Conservation (phyloP, 169 alveolate genomes). For the Eimeria praecox region DNA sequence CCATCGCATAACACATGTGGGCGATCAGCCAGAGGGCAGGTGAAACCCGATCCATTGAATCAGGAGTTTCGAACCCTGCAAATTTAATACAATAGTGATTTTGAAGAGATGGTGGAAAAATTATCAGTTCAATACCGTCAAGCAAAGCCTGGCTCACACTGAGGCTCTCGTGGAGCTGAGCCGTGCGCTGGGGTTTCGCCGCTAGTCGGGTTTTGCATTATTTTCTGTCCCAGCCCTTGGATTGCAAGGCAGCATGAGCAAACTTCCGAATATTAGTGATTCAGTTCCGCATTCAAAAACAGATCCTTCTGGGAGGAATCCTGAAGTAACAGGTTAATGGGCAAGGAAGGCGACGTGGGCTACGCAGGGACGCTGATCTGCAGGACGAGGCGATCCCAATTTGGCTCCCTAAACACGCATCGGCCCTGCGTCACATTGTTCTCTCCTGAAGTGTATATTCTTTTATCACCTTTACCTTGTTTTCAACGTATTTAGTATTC, state of each 20-base stretch:
- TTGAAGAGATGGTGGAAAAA: background rate
- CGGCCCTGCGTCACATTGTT: background rate
- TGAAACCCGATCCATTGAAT: background rate
- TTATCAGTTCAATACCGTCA: background rate
- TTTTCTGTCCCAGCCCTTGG: background rate
- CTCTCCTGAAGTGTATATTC: background rate
- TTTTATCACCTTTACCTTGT: background rate
- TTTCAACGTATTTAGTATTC: background rate
- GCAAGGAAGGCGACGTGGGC: conserved; percentile 9
- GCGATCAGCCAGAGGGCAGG: background rate
- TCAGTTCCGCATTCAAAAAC: background rate
- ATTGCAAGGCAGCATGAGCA: background rate
- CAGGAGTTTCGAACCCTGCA: background rate
- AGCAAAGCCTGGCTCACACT: background rate
- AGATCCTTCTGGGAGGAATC: background rate
- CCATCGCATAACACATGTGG: background rate
- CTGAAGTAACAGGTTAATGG: background rate
- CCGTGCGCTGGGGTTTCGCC: background rate
- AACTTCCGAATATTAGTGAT: background rate
- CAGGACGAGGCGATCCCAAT: background rate
- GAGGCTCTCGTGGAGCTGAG: background rate
- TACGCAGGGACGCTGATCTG: background rate
- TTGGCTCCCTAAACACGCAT: background rate
- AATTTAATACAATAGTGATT: background rate
- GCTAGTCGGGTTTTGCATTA: background rate